These are phyloP conservation scores for Tardiomyces blankii DNA, from an alignment of 1,139 yeast species.

Conservation along the genomic window DNA sequence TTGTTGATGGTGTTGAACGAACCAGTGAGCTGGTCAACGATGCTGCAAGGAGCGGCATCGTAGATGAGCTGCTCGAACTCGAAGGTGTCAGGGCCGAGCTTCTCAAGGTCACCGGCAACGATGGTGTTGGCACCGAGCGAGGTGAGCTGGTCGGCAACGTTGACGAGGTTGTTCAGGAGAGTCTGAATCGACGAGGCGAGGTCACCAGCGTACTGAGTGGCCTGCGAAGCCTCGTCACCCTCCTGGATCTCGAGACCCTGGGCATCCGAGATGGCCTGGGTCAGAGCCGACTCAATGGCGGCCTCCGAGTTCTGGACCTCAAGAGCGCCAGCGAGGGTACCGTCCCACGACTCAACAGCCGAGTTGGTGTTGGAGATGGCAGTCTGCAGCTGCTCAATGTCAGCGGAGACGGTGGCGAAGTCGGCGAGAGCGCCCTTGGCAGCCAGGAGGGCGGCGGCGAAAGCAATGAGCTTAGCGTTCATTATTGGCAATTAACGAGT, in stretches of 20 bases:
- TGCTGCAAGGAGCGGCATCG: not conserved
- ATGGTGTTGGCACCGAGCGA: not conserved
- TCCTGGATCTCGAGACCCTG: not conserved
- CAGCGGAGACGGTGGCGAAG: not conserved
- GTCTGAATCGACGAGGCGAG: not conserved
- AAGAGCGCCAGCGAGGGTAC: not conserved
- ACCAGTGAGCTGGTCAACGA: not conserved
- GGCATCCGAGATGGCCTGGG: not conserved
- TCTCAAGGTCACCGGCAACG: not conserved
- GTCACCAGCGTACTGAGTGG: not conserved
- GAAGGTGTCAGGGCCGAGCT: not conserved
- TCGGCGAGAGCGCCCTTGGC: not conserved
- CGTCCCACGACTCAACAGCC: not conserved
- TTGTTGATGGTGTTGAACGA: not conserved
- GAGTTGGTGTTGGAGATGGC: not conserved
- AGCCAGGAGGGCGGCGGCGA: not conserved
- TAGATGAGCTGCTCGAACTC: not conserved
- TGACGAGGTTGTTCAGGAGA: not conserved
- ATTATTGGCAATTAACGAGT: not conserved
- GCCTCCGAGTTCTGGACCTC: not conserved
- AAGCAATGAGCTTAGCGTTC: not conserved
- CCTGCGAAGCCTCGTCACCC: not conserved
- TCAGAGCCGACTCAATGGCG: not conserved
- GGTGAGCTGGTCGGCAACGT: not conserved
- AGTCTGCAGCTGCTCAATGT: not conserved